Percentiles rank a stretch among this genome's conserved stretches.
Conservation (phyloP, 345 rosid species). For the Salix exigua region DNA sequence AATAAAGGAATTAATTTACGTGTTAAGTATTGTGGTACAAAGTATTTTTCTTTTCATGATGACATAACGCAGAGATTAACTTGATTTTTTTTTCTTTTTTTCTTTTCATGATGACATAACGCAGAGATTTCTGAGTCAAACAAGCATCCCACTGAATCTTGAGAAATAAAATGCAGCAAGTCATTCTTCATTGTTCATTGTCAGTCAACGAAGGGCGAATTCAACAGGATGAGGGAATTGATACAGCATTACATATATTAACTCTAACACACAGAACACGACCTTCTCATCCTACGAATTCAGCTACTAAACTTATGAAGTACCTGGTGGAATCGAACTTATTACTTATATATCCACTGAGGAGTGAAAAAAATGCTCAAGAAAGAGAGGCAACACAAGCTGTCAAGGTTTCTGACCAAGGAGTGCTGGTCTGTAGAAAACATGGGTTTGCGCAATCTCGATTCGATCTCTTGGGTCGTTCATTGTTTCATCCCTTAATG, state of each 20-base stretch:
- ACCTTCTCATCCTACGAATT: constrained; percentile 1
- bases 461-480: constrained; percentile 33
- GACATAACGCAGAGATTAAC: background rate
- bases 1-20: too few species aligned
- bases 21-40: too few species aligned
- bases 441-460: constrained; percentile 25
- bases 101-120: too few species aligned
- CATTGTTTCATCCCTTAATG: constrained; percentile 30
- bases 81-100: too few species aligned
- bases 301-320: background rate
- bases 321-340: background rate
- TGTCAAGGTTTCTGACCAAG: constrained; percentile 29
- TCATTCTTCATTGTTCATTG: background rate
- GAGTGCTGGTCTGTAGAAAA: constrained; percentile 21
- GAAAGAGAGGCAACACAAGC: background rate
- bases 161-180: background rate
- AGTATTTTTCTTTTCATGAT: too few species aligned
- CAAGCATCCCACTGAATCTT: background rate
- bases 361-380: background rate
- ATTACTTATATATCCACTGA: constrained; percentile 4
- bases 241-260: background rate
- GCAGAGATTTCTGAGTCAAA: background rate
- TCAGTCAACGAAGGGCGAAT: background rate
- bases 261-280: background rate
- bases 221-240: constrained; percentile 7